phyloP scores from a whole-genome alignment of 2,329 filamentous ascomycete genomes.

The Phaeosphaeriaceae sp. region DNA sequence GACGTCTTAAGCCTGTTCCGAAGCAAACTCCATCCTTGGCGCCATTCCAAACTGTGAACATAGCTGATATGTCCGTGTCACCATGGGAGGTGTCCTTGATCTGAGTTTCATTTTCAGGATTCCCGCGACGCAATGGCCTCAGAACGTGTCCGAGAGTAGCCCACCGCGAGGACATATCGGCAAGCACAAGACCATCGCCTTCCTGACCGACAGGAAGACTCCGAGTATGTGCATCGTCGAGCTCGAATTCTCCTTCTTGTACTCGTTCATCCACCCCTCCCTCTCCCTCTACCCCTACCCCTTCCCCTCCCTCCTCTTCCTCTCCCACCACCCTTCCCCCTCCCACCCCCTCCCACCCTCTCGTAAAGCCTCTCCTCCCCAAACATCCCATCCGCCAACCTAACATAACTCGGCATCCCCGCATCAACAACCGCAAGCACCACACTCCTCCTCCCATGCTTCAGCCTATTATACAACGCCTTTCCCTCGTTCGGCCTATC shows the following conservation, averaged over 20 bases:
- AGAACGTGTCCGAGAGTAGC: too few relatives aligned
- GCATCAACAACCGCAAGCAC: conserved; percentile 88
- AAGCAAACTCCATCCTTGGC: too few relatives aligned
- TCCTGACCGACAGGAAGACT: too few relatives aligned
- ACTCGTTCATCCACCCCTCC: neutral
- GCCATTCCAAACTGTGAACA: too few relatives aligned
- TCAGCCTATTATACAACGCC: conserved; percentile 76
- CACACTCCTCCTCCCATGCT: conserved; percentile 83
- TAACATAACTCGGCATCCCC: conserved; percentile 86
- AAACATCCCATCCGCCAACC: conserved; percentile 82
- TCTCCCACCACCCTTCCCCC: conserved; percentile 47
- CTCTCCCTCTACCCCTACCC: conserved; percentile 19
- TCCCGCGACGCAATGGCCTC: too few relatives aligned
- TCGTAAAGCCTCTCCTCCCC: conserved; percentile 73
- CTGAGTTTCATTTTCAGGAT: too few relatives aligned
- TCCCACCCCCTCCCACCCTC: conserved; percentile 50
- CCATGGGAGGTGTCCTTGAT: too few relatives aligned
- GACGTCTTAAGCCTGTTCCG: too few relatives aligned
- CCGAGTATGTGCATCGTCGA: too few relatives aligned
- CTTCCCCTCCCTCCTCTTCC: conserved; percentile 47
- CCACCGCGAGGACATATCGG: too few relatives aligned
- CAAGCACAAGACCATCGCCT: too few relatives aligned
- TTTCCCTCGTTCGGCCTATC: conserved; percentile 64
- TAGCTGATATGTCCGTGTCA: too few relatives aligned
- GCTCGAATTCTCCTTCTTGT: neutral